phyloP scores from a whole-genome alignment of 2,329 filamentous ascomycete species.

The Fusarium tupiense region DNA sequence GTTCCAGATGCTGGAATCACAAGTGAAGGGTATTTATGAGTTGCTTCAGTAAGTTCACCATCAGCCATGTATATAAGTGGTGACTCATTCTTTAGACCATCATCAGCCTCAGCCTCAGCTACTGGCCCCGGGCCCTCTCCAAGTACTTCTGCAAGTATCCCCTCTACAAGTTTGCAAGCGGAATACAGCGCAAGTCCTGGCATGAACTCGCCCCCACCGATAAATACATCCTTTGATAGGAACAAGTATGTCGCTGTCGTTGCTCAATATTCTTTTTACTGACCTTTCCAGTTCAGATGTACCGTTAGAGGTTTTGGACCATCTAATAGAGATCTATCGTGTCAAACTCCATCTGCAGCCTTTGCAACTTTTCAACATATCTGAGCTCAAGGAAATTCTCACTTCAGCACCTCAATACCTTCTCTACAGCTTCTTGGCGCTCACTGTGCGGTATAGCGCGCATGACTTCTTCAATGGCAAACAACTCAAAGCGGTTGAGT shows the following conservation, averaged over 20 bases:
- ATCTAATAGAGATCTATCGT: constrained; percentile 7
- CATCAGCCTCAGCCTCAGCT: background rate
- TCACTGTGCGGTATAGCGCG: background rate
- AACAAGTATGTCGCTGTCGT: background rate
- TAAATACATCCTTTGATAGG: background rate
- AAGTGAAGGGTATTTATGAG: constrained; percentile 6
- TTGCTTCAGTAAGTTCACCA: background rate
- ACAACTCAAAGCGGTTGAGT: background rate
- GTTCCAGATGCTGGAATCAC: background rate
- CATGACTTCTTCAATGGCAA: background rate
- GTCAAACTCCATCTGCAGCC: constrained; percentile 9
- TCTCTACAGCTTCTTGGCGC: constrained; percentile 1
- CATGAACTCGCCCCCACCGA: background rate
- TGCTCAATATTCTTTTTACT: rapidly evolving
- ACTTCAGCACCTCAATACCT: background rate
- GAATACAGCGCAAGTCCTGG: background rate
- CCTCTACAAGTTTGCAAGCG: background rate
- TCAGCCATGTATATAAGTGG: too few species aligned
- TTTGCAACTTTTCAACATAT: background rate
- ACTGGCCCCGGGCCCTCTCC: background rate
- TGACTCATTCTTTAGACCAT: background rate
- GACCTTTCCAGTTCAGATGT: background rate
- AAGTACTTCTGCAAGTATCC: background rate
- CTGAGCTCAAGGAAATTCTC: background rate
- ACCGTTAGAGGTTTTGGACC: background rate